Evolutionary conservation across 2,329 filamentous ascomycete species (phyloP), one percentile per base, ranked within the genome.

Genomic region (Erysiphe neolycopersici): DNA sequence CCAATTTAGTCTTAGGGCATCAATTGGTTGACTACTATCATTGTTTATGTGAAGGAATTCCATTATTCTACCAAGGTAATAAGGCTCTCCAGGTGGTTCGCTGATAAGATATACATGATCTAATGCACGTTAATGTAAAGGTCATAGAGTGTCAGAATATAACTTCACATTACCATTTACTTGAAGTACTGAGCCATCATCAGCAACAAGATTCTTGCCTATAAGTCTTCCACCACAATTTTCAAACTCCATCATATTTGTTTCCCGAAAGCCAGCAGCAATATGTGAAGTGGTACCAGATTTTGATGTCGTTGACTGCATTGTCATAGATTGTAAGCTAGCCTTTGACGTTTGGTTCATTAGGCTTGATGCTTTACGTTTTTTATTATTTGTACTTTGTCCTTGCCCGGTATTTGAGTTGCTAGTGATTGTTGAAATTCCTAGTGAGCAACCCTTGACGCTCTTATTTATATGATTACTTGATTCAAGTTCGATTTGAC

Each of bases 41-140:
- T 87, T 83, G 53, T 85, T 74, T 55, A 69, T 64, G 56, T 92
- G 83, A 53, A 94, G 65, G 58, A 95, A 95, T 60, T 98, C 87
- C 89, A 98, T 98, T 59, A 98, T 89, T 53, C 89, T 81, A 49
- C 81, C 89, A 50, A 98, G 66, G 60, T 98, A 98, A 63, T 98
- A 98, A 44, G 89, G 89, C 62, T 98, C 89, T 43, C 89, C 89
- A 14, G 89, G 89, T 42, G 89, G 89, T 61, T 98, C 89, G 62
- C 85, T 95, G 49, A 98, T 79, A 49, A 95, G 73, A 65, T 95
- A 98, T 51, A 93, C 82, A 64, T 95, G 74, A 61, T 81, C 76
- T 79, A 56, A 39, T 36, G 9, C 30, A n/a, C 8, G 19, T 41
- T 35, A 41, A 35, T 26, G n/a, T 14, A 39, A 22, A 10, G 33